Percentiles rank a stretch among this genome's conserved stretches.
phyloP scores from a whole-genome alignment of 495 filamentous ascomycete species.

The Cercophora scortea region DNA sequence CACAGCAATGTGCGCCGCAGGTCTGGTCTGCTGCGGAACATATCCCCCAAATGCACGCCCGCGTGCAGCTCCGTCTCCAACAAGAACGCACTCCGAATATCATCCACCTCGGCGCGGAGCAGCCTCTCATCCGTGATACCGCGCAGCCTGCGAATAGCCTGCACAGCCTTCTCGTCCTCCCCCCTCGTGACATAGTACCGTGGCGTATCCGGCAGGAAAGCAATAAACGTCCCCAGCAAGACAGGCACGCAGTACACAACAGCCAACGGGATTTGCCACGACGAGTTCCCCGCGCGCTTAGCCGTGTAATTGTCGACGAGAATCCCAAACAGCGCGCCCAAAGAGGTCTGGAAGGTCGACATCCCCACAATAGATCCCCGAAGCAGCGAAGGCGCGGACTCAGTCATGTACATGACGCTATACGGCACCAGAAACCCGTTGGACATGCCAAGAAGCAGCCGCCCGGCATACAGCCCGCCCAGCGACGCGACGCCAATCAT shows the following conservation, averaged over 20 bases:
- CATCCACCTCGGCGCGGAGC: constrained; percentile 21
- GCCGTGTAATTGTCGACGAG: constrained; percentile 44
- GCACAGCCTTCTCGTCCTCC: constrained; percentile 20
- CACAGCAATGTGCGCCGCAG: constrained; percentile 23
- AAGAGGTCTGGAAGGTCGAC: constrained; percentile 40
- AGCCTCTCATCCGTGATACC: constrained; percentile 20
- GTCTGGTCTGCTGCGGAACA: constrained; percentile 20
- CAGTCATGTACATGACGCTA: constrained; percentile 37
- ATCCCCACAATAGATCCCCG: constrained; percentile 39
- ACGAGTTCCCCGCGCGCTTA: constrained; percentile 16
- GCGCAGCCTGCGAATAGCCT: constrained; percentile 19
- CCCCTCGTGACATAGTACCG: constrained; percentile 36
- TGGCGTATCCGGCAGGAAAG: constrained; percentile 51
- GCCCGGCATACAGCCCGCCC: constrained; percentile 34
- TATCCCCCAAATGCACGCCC: constrained; percentile 16
- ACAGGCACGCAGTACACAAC: constrained; percentile 45
- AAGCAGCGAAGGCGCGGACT: constrained; percentile 28
- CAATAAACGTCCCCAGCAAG: constrained; percentile 34
- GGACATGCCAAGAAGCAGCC: constrained; percentile 37
- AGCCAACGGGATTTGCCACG: constrained; percentile 47
- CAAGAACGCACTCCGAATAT: constrained; percentile 17
- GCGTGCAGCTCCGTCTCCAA: constrained; percentile 20
- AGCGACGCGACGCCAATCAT: constrained; percentile 35
- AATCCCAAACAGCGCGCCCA: constrained; percentile 48
- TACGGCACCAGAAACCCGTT: constrained; percentile 41